These are phyloP conservation scores for Vanrija humicola DNA, from an alignment of 1,284 basidiomycete genomes.

Conservation along the genomic window DNA sequence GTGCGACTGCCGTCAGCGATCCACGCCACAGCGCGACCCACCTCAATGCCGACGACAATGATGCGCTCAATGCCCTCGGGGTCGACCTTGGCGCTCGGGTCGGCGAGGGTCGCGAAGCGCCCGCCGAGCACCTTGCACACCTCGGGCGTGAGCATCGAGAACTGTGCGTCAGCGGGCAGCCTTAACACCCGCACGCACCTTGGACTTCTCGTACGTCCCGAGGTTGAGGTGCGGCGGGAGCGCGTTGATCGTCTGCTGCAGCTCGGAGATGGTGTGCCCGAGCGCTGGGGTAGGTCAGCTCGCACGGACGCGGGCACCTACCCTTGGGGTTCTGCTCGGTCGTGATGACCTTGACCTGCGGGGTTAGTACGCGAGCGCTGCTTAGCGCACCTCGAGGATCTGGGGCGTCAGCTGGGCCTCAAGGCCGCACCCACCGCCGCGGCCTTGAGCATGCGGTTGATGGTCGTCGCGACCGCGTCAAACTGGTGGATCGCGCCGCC, in stretches of 20 bases:
- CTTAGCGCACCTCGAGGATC: conserved; percentile 11
- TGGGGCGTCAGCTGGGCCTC: neutral
- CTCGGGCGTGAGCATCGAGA: conserved; percentile 76
- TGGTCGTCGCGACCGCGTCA: conserved; percentile 63
- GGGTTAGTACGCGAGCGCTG: conserved; percentile 1
- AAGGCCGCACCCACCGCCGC: conserved; percentile 57
- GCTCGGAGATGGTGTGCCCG: conserved; percentile 64
- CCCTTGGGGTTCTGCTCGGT: conserved; percentile 83
- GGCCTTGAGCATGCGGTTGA: conserved; percentile 70
- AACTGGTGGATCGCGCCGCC: conserved; percentile 59
- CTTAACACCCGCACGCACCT: conserved; percentile 12
- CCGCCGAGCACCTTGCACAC: conserved; percentile 55
- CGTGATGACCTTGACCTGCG: conserved; percentile 1
- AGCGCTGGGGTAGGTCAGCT: conserved; percentile 52
- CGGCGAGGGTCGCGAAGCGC: conserved; percentile 1
- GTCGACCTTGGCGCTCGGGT: neutral
- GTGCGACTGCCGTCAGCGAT: conserved; percentile 56
- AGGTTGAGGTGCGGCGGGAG: conserved; percentile 48
- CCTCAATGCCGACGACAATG: conserved; percentile 79
- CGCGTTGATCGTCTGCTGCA: conserved; percentile 48
- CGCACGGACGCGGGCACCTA: conserved; percentile 27
- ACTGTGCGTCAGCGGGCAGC: conserved; percentile 48
- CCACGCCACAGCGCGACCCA: conserved; percentile 2
- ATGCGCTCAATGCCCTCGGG: conserved; percentile 54
- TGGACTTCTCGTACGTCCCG: conserved; percentile 63